These are phyloP conservation scores for Lathyrus oleraceus DNA, from an alignment of 306 rosid species.

Conservation along the genomic window DNA sequence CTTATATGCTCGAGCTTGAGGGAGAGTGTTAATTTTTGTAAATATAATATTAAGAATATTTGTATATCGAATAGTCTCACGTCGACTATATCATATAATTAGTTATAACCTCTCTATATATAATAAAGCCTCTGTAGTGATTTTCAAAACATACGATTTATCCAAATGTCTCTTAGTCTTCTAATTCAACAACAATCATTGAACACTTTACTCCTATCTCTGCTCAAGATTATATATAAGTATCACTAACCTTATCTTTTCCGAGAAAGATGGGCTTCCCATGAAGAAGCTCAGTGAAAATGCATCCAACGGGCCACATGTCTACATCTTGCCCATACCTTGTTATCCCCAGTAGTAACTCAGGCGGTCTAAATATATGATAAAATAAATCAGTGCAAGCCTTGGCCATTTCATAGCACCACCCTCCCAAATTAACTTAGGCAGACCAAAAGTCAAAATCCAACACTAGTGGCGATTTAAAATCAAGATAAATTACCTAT, in stretches of 20 bases:
- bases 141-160: too few species aligned
- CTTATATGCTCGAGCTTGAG: too few species aligned
- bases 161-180: too few species aligned
- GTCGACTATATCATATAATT: too few species aligned
- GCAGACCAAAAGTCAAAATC: not conserved
- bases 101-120: too few species aligned
- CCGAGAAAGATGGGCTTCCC: slow-evolving; percentile 76
- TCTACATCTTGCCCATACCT: slow-evolving; percentile 80
- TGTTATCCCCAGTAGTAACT: slow-evolving; percentile 69
- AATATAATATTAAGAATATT: too few species aligned
- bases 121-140: too few species aligned
- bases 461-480: not conserved
- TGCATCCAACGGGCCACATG: slow-evolving; percentile 86
- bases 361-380: slow-evolving; percentile 65
- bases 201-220: not conserved
- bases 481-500: slow-evolving; percentile 47
- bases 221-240: not conserved
- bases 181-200: too few species aligned
- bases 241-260: slow-evolving; percentile 60
- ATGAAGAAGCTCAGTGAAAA: slow-evolving; percentile 73
- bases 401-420: too few species aligned
- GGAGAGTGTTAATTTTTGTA: too few species aligned
- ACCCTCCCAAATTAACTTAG: not conserved
- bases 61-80: too few species aligned
- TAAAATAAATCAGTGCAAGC: not conserved